Conservation (phyloP, 495 filamentous ascomycete species). For the Aspergillus steynii region DNA sequence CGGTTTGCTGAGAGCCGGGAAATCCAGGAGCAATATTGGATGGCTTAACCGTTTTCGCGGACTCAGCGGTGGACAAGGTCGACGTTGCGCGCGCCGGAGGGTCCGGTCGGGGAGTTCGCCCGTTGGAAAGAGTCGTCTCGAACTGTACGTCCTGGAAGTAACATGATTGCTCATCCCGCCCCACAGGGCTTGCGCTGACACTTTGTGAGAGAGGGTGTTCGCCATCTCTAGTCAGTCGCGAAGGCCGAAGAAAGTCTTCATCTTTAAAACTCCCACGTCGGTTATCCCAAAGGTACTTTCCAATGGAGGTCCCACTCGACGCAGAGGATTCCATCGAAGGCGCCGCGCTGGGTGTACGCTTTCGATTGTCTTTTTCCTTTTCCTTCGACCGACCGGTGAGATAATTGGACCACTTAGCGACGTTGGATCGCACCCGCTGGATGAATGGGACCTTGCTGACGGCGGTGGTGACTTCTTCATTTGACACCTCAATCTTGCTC, state of each 20-base stretch:
- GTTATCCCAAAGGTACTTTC: slow-evolving; percentile 40
- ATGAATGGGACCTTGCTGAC: slow-evolving; percentile 88
- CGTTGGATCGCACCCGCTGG: slow-evolving; percentile 59
- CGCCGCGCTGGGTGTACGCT: slow-evolving; percentile 37
- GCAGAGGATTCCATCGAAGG: slow-evolving; percentile 37
- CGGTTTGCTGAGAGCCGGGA: slow-evolving; percentile 39
- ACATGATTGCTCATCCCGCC: slow-evolving; percentile 40
- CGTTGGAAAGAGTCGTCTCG: slow-evolving; percentile 37
- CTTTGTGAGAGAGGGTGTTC: slow-evolving; percentile 87
- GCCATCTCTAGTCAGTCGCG: slow-evolving; percentile 47
- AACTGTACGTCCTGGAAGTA: slow-evolving; percentile 43
- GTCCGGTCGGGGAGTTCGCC: slow-evolving; percentile 43
- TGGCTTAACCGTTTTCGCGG: slow-evolving; percentile 59
- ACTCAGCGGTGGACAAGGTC: slow-evolving; percentile 62
- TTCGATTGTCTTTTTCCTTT: slow-evolving; percentile 56
- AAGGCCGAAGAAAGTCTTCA: slow-evolving; percentile 48
- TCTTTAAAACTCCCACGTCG: slow-evolving; percentile 74
- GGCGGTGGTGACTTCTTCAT: slow-evolving; percentile 82
- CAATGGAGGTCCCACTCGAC: slow-evolving; percentile 32
- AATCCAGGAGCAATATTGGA: slow-evolving; percentile 26
- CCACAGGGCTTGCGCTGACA: slow-evolving; percentile 70
- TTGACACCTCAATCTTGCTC: slow-evolving; percentile 88
- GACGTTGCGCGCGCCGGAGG: slow-evolving; percentile 54
- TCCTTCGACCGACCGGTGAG: slow-evolving; percentile 60
- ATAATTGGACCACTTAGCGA: slow-evolving; percentile 58